phyloP scores from a whole-genome alignment of 2,329 filamentous ascomycete genomes.

The Arthroderma uncinatum region DNA sequence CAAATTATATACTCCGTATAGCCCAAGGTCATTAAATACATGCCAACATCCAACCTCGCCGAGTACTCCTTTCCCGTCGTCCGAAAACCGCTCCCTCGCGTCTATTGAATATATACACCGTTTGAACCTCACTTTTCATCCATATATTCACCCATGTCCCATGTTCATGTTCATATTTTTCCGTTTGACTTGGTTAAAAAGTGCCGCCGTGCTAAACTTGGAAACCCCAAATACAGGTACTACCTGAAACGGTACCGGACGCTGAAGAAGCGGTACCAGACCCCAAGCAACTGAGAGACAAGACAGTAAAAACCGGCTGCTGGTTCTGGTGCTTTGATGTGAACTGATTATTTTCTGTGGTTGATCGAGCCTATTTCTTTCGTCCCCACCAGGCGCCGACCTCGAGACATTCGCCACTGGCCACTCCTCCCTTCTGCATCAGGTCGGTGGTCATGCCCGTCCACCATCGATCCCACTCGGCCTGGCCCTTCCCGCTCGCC shows the following conservation, averaged over 20 bases:
- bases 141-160: not conserved
- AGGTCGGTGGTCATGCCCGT: slow-evolving; percentile 77
- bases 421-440: slow-evolving; percentile 64
- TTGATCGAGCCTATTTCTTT: slow-evolving; percentile 33
- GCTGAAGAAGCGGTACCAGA: slow-evolving; percentile 67
- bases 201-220: not conserved
- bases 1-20: not conserved
- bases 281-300: slow-evolving; percentile 22
- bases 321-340: not conserved
- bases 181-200: not conserved
- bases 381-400: slow-evolving; percentile 54
- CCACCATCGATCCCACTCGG: slow-evolving; percentile 88
- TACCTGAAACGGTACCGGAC: slow-evolving; percentile 86
- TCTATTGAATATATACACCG: not conserved
- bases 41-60: not conserved
- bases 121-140: not conserved
- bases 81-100: not conserved
- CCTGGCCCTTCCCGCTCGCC: slow-evolving; percentile 71
- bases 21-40: not conserved
- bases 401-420: slow-evolving; percentile 73
- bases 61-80: not conserved
- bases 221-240: slow-evolving; percentile 48
- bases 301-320: not conserved
- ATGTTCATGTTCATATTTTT: not conserved
- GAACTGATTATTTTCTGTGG: not conserved